Conservation (phyloP, 2,329 filamentous ascomycete species). For the Penicillium italicum region DNA sequence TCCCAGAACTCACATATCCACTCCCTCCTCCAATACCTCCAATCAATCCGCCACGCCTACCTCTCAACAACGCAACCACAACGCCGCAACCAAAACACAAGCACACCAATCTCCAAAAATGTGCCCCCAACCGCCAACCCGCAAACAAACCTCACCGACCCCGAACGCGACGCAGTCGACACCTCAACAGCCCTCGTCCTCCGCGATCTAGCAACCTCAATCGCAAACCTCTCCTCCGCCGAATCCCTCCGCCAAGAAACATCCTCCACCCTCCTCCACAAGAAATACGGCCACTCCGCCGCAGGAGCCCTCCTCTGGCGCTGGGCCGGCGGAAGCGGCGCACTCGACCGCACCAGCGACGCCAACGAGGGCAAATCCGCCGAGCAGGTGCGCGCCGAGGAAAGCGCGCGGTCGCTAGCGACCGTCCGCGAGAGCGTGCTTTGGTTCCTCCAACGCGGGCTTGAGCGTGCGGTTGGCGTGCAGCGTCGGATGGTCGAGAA, state of each 20-base stretch:
- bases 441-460: slow-evolving; percentile 70
- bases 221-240: slow-evolving; percentile 73
- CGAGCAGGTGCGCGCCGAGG: slow-evolving; percentile 72
- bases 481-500: slow-evolving; percentile 94
- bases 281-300: slow-evolving; percentile 60
- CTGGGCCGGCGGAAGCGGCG: slow-evolving; percentile 58
- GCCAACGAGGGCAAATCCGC: slow-evolving; percentile 54
- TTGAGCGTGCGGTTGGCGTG: slow-evolving; percentile 72
- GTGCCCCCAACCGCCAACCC: slow-evolving; percentile 42
- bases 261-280: slow-evolving; percentile 64
- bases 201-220: slow-evolving; percentile 77
- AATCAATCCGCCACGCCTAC: slow-evolving; percentile 81
- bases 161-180: slow-evolving; percentile 81
- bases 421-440: slow-evolving; percentile 77
- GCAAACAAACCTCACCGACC: slow-evolving; percentile 63
- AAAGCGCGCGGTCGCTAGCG: slow-evolving; percentile 61
- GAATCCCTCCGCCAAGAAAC: slow-evolving; percentile 79
- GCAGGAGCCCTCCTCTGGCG: slow-evolving; percentile 43
- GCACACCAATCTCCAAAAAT: slow-evolving; percentile 14
- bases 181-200: slow-evolving; percentile 81
- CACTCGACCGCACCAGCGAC: slow-evolving; percentile 31
- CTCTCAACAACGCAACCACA: slow-evolving; percentile 70
- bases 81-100: slow-evolving; percentile 33
- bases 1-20: slow-evolving; percentile 78
- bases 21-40: slow-evolving; percentile 74